Conservation (phyloP, 2,329 filamentous ascomycete species). For the Xylariales sp. region DNA sequence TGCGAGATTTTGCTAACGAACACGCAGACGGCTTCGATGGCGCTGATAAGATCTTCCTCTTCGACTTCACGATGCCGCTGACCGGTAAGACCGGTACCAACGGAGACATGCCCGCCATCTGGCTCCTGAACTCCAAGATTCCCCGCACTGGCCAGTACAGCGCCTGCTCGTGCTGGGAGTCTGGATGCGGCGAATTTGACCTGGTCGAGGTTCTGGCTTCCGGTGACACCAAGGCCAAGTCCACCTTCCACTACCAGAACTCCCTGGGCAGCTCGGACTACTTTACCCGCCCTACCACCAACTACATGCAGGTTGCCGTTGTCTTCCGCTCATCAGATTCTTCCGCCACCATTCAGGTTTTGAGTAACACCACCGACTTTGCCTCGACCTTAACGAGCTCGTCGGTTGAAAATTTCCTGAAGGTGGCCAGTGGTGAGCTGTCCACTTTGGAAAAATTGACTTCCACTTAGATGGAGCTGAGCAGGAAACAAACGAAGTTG, state of each 20-base stretch:
- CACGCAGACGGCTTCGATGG: slow-evolving; percentile 65
- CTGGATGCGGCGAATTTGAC: slow-evolving; percentile 68
- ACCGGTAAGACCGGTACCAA: slow-evolving; percentile 49
- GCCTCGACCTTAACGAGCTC: slow-evolving; percentile 30
- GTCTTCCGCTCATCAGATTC: slow-evolving; percentile 51
- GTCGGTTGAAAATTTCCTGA: slow-evolving; percentile 29
- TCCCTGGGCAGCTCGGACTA: slow-evolving; percentile 67
- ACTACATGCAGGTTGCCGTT: slow-evolving; percentile 59
- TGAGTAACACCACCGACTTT: slow-evolving; percentile 38
- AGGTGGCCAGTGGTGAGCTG: too few relatives aligned
- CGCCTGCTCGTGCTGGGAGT: slow-evolving; percentile 68
- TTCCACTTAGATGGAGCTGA: too few relatives aligned
- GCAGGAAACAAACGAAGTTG: too few relatives aligned
- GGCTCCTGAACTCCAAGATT: slow-evolving; percentile 71
- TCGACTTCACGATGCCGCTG: slow-evolving; percentile 69
- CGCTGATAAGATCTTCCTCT: slow-evolving; percentile 66
- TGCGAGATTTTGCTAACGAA: slow-evolving; percentile 8
- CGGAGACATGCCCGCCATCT: slow-evolving; percentile 68
- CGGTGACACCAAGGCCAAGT: slow-evolving; percentile 64
- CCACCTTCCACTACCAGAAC: slow-evolving; percentile 62
- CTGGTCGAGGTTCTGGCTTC: slow-evolving; percentile 66
- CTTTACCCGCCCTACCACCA: slow-evolving; percentile 59
- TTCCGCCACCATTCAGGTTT: slow-evolving; percentile 51
- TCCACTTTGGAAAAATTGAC: too few relatives aligned
- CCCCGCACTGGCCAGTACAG: slow-evolving; percentile 67